These are phyloP conservation scores for Xylariaceae sp. DNA, from an alignment of 2,329 filamentous ascomycete genomes.

Conservation along the genomic window DNA sequence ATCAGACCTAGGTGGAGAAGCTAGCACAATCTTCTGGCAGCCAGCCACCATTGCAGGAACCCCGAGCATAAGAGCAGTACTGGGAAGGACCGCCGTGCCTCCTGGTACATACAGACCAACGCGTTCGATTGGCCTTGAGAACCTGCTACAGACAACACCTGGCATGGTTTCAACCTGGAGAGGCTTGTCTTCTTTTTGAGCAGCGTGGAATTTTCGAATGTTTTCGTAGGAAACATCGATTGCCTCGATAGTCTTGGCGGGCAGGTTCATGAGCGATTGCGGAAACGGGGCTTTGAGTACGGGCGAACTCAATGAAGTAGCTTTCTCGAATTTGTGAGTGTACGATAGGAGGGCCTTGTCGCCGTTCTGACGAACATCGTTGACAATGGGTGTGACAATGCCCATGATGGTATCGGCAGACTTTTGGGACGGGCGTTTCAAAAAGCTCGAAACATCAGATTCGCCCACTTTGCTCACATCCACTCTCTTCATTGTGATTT, in stretches of 20 bases:
- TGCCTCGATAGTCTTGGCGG: slow-evolving; percentile 80
- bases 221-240: slow-evolving; percentile 94
- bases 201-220: slow-evolving; percentile 88
- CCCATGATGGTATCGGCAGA: slow-evolving; percentile 91
- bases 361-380: slow-evolving; percentile 76
- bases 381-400: slow-evolving; percentile 87
- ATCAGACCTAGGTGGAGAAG: slow-evolving; percentile 83
- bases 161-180: slow-evolving; percentile 96
- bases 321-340: slow-evolving; percentile 97
- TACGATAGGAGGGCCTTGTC: slow-evolving; percentile 88
- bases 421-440: slow-evolving; percentile 88
- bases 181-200: slow-evolving; percentile 79
- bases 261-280: slow-evolving; percentile 76
- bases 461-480: slow-evolving; percentile 61
- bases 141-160: slow-evolving; percentile 89
- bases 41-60: slow-evolving; percentile 97
- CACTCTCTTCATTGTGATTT: slow-evolving; percentile 80
- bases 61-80: slow-evolving; percentile 95
- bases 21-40: slow-evolving; percentile 90
- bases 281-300: slow-evolving; percentile 90
- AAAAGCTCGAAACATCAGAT: slow-evolving; percentile 64
- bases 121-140: slow-evolving; percentile 85
- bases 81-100: slow-evolving; percentile 93
- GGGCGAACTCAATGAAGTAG: slow-evolving; percentile 81
- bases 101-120: slow-evolving; percentile 97